phyloP scores from a whole-genome alignment of 441 rosid genomes.

The Pelargonium australe region DNA sequence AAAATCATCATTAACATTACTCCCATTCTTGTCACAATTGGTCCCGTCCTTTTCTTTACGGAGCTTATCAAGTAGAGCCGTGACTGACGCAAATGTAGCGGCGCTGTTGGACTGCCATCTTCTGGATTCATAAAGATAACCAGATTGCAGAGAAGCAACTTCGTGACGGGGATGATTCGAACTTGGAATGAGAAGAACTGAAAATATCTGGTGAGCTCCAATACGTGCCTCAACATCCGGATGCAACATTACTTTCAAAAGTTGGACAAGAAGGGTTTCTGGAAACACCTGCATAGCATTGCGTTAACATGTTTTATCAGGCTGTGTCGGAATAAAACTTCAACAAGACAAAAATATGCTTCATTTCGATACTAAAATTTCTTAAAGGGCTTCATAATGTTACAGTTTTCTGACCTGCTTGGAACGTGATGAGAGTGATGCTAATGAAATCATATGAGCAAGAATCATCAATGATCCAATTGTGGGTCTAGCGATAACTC shows the following conservation, averaged over 20 bases:
- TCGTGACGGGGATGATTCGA: constrained; percentile 42
- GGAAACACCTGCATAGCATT: constrained; percentile 62
- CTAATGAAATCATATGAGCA: constrained; percentile 71
- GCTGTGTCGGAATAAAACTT: constrained; percentile 9
- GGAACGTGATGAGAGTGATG: constrained; percentile 43
- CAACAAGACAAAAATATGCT: constrained; percentile 2
- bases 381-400: background rate
- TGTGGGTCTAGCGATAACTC: constrained; percentile 68
- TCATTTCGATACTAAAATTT: background rate
- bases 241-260: constrained; percentile 83
- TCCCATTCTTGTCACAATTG: constrained; percentile 38
- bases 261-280: constrained; percentile 71
- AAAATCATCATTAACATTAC: constrained; percentile 27
- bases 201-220: constrained; percentile 85
- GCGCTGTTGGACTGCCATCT: constrained; percentile 61
- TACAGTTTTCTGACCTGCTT: constrained; percentile 50
- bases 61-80: constrained; percentile 82
- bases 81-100: constrained; percentile 68
- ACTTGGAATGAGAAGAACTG: constrained; percentile 69
- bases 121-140: constrained; percentile 53
- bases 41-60: constrained; percentile 67
- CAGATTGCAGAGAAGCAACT: constrained; percentile 52
- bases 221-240: constrained; percentile 79
- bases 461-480: constrained; percentile 74
- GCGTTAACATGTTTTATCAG: constrained; percentile 16